A percentile compares a stretch with the other conserved stretches of the same genome.
Conservation (phyloP, 2,329 filamentous ascomycete species). For the Colletotrichum salicis region DNA sequence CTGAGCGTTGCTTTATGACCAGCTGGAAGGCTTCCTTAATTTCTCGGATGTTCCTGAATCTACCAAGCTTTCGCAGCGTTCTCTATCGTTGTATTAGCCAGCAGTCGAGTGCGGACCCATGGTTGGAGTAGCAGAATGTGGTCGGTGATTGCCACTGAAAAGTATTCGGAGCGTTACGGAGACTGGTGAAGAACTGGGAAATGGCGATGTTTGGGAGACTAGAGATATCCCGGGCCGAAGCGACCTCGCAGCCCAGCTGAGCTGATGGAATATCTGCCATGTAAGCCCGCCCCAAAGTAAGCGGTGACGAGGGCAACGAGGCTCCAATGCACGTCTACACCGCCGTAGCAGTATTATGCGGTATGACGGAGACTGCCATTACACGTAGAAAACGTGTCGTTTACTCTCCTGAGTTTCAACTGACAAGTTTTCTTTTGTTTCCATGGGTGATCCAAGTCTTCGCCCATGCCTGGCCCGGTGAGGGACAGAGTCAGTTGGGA, state of each 20-base stretch:
- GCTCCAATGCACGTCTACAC: not conserved
- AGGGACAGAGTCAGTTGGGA: not conserved
- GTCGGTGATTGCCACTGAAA: not conserved
- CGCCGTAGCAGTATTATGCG: not conserved
- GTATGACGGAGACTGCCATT: not conserved
- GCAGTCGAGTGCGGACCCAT: not conserved
- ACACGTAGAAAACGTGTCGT: not conserved
- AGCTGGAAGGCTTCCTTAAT: not conserved
- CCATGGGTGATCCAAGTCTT: conserved; percentile 6
- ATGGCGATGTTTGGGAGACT: not conserved
- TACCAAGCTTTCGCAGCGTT: not conserved
- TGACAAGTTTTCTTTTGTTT: conserved; percentile 6
- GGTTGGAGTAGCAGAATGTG: not conserved
- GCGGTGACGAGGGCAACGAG: not conserved
- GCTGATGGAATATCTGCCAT: not conserved
- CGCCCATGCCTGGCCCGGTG: not conserved
- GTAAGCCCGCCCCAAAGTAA: not conserved
- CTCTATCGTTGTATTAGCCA: not conserved
- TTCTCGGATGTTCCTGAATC: not conserved
- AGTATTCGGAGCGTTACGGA: not conserved
- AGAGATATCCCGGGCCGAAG: not conserved
- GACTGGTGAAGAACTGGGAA: not conserved
- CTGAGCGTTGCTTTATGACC: conserved; percentile 21
- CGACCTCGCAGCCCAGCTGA: not conserved
- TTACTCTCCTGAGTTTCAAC: not conserved